Conservation (phyloP, 2,329 filamentous ascomycete genomes). For the Neopestalotiopsis sp. region DNA sequence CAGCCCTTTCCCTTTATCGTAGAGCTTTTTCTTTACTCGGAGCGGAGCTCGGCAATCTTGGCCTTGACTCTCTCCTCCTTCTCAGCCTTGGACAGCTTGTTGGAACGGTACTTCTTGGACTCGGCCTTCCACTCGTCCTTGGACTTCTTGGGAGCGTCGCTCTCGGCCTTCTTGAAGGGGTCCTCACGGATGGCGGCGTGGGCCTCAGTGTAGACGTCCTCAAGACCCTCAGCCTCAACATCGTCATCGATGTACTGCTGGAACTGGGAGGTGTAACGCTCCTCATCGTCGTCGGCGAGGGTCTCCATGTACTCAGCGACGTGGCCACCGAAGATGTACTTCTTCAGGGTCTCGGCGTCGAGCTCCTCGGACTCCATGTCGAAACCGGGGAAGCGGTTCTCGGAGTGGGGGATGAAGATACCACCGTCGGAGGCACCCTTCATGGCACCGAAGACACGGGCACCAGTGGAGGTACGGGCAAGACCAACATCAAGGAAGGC, state of each 20-base stretch:
- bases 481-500: constrained; percentile 98
- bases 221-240: constrained; percentile 92
- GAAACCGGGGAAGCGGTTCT: constrained; percentile 99
- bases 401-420: constrained; percentile 95
- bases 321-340: constrained; percentile 99
- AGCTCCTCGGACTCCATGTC: constrained; percentile 98
- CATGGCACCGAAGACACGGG: constrained; percentile 98
- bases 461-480: constrained; percentile 94
- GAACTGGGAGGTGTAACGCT: constrained; percentile 99
- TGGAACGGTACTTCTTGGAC: constrained; percentile 84
- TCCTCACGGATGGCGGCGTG: constrained; percentile 98
- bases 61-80: constrained; percentile 82
- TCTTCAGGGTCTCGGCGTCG: constrained; percentile 93
- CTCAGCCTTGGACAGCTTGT: constrained; percentile 84
- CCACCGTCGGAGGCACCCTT: constrained; percentile 99
- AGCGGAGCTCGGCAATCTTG: constrained; percentile 84
- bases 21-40: constrained; percentile 42
- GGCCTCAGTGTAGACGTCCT: constrained; percentile 94
- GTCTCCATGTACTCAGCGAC: constrained; percentile 99
- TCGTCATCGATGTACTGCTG: constrained; percentile 97
- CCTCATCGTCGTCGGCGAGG: constrained; percentile 98
- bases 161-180: constrained; percentile 90
- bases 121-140: constrained; percentile 98
- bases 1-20: constrained; percentile 13
- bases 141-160: constrained; percentile 82